These are phyloP conservation scores for Funneliformis mosseae DNA, from an alignment of 192 early-diverging fungal genomes.

Conservation along the genomic window DNA sequence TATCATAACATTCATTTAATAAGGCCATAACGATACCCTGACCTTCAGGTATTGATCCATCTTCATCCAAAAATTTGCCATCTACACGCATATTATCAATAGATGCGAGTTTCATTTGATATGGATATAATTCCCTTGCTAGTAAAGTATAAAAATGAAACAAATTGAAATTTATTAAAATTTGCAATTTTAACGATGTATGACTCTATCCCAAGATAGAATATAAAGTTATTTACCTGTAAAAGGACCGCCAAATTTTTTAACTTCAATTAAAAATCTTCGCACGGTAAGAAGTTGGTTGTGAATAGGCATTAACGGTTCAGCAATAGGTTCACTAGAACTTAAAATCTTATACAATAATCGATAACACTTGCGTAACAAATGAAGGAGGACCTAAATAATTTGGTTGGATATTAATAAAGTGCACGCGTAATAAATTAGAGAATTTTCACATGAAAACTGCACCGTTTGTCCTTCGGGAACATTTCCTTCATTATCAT, in stretches of 20 bases:
- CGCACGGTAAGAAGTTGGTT: constrained; percentile 84
- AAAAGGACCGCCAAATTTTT: constrained; percentile 79
- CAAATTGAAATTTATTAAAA: not conserved
- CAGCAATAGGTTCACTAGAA: constrained; percentile 78
- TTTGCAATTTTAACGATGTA: not conserved
- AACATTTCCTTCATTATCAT: constrained; percentile 65
- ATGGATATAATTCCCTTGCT: constrained; percentile 78
- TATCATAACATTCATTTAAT: constrained; percentile 88
- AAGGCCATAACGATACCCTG: constrained; percentile 85
- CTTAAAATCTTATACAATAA: constrained; percentile 81
- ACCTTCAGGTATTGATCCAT: constrained; percentile 81
- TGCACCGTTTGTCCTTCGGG: constrained; percentile 65
- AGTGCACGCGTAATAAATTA: not conserved
- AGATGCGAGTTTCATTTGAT: constrained; percentile 84
- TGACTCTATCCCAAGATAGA: too few relatives aligned
- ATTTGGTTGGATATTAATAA: not conserved
- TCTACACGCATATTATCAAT: constrained; percentile 82
- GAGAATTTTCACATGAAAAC: not conserved
- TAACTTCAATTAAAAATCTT: constrained; percentile 75
- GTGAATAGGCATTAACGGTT: constrained; percentile 81
- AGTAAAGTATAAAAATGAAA: constrained; percentile 6
- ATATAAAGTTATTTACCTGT: constrained; percentile 47
- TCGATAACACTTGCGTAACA: constrained; percentile 84
- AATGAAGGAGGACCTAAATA: constrained; percentile 19
- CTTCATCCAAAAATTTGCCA: constrained; percentile 85